Percentiles rank a stretch among this genome's conserved stretches.
Evolutionary conservation across 306 rosid species (phyloP).

Genomic region (Vigna reflexopilosa): DNA sequence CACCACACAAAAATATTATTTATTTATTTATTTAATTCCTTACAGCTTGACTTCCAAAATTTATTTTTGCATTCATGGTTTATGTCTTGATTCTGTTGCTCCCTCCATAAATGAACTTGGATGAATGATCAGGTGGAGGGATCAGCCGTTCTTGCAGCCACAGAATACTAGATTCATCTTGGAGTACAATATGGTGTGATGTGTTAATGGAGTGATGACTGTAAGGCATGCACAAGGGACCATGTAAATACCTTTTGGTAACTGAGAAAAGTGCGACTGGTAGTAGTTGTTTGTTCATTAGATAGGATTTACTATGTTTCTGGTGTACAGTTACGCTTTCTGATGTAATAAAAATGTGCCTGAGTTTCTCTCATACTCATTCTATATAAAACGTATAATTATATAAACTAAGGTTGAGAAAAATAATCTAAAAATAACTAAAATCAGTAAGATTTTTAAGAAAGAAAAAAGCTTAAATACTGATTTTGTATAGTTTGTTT

Average conservation of each 20-base stretch:
- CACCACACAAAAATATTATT: neutral
- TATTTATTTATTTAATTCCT: conserved; percentile 17
- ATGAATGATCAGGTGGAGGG: conserved; percentile 86
- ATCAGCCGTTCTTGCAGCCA: conserved; percentile 72
- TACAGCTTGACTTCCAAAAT: neutral
- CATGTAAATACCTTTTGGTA: conserved; percentile 42
- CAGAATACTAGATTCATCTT: conserved; percentile 48
- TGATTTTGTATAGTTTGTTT: too few relatives aligned
- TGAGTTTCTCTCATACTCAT: conserved; percentile 16
- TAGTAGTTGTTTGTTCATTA: conserved; percentile 26
- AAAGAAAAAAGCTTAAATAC: too few relatives aligned
- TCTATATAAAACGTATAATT: neutral
- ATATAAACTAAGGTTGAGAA: too few relatives aligned
- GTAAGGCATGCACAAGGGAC: conserved; percentile 42
- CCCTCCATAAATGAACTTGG: conserved; percentile 5
- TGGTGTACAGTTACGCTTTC: conserved; percentile 44
- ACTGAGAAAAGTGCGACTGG: conserved; percentile 23
- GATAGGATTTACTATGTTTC: conserved; percentile 43
- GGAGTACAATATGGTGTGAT: conserved; percentile 14
- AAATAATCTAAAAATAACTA: too few relatives aligned
- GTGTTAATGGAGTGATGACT: conserved; percentile 31
- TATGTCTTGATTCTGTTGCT: neutral
- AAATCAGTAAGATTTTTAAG: too few relatives aligned
- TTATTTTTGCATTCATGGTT: neutral
- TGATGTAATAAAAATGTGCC: conserved; percentile 46